Percentiles rank a stretch among this genome's conserved stretches.
phyloP scores from a whole-genome alignment of 139 green algal species.

The Desmodesmus armatus region DNA sequence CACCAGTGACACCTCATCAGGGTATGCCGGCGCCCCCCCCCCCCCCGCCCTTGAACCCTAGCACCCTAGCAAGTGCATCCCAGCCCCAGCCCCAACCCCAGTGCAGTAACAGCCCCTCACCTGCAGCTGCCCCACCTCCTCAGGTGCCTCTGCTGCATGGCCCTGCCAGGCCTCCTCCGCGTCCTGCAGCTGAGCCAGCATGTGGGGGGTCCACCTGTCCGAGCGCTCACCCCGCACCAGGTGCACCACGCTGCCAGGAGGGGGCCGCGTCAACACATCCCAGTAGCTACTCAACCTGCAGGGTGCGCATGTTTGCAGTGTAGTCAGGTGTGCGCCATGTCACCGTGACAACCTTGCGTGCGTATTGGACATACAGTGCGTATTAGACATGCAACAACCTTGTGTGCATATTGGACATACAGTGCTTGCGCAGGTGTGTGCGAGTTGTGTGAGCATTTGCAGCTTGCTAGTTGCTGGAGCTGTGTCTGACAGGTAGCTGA shows the following conservation, averaged over 20 bases:
- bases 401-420: not conserved
- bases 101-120: not conserved
- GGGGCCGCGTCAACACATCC: conserved; percentile 63
- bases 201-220: conserved; percentile 55
- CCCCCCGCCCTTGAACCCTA: too few species aligned
- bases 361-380: too few species aligned
- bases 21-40: too few species aligned
- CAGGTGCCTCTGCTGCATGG: not conserved
- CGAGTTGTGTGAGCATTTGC: too few species aligned
- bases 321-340: not conserved
- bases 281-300: conserved; percentile 73
- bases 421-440: too few species aligned
- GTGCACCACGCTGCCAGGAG: conserved; percentile 60
- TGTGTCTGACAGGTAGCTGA: too few species aligned
- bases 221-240: conserved; percentile 73
- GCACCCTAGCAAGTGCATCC: too few species aligned
- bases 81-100: not conserved
- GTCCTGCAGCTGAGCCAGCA: conserved; percentile 29
- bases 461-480: too few species aligned
- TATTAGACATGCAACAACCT: not conserved
- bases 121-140: not conserved
- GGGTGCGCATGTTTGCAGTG: conserved; percentile 37
- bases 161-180: conserved; percentile 1
- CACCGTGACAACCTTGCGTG: not conserved
- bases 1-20: too few species aligned